Percentiles rank a stretch among this genome's conserved stretches.
Conservation (phyloP, 2,329 filamentous ascomycete species). For the Blumeriella jaapii region DNA sequence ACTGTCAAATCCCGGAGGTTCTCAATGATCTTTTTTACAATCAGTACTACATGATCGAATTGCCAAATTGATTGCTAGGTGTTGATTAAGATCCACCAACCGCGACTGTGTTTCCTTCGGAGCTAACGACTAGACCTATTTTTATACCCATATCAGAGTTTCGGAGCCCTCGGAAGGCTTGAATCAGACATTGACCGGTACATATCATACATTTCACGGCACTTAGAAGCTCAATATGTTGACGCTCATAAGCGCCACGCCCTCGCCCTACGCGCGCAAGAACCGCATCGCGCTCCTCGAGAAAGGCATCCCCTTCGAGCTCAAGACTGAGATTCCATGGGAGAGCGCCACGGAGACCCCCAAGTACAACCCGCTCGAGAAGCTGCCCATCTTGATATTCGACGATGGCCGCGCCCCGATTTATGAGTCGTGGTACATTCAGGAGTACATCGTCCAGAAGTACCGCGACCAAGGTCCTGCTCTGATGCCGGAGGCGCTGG, state of each 20-base stretch:
- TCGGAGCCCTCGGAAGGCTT: no score
- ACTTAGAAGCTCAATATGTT: slow-evolving; percentile 6
- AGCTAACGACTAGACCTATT: no score
- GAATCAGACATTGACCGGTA: no score
- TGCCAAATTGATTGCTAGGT: no score
- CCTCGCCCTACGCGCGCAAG: slow-evolving; percentile 11
- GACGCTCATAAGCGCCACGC: slow-evolving; percentile 10
- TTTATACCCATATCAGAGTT: no score
- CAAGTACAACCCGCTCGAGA: slow-evolving; percentile 12
- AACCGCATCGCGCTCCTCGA: slow-evolving; percentile 10
- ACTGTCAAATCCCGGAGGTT: no score
- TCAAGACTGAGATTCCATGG: slow-evolving; percentile 9
- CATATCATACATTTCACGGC: no score
- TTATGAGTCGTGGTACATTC: slow-evolving; percentile 12
- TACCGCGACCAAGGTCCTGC: slow-evolving; percentile 7
- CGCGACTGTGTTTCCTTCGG: no score
- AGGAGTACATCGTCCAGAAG: slow-evolving; percentile 11
- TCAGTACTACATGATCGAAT: no score
- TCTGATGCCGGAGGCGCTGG: slow-evolving; percentile 6
- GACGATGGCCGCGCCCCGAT: slow-evolving; percentile 9
- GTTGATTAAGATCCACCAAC: no score
- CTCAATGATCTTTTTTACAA: no score
- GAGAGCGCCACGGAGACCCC: slow-evolving; percentile 10
- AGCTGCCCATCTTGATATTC: slow-evolving; percentile 12
- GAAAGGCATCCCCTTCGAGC: slow-evolving; percentile 10